Evolutionary conservation across 2,329 filamentous ascomycete species (phyloP), one percentile per base, ranked within the genome.

Genomic region (Arthrobotrys sinensis): DNA sequence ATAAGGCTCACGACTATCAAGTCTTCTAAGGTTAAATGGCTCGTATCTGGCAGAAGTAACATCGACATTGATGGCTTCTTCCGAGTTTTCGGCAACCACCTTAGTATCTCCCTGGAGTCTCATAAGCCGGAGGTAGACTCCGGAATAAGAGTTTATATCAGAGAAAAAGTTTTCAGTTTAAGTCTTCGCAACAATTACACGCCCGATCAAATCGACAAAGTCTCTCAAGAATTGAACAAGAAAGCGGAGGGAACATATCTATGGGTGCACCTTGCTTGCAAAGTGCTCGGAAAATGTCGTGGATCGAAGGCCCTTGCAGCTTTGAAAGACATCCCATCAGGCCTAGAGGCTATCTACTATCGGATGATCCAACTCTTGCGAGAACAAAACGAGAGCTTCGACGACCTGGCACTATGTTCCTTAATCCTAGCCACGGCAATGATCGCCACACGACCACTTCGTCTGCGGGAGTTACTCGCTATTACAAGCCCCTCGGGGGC

Each of bases 51-150:
- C n/a, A 21, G 48, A 19, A 24, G 21, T 10, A 19, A 53, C 21
- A 21, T 53, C 21, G 48, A 53, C 6, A 32, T 53, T 6, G 48
- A 53, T 53, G 19, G 48, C 14, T 53, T 53, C 19, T 53, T 53
- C 28, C 48, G 48, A 53, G 12, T 11, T 28, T 53, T 53, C 19
- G 48, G 28, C 48, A 28, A 53, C 12, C n/a, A 21, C 21, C 12
- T 14, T 53, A 53, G 12, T 7, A 53, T 53, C n/a, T 24, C 11
- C 21, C 1, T 53, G 48, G 48, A 53, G 48, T 32, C 21, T 6
- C 48, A 53, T 53, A 32, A 21, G 21, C 48, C 19, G 6, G 48
- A 53, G 19, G 11, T 53, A 19, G n/a, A 32, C 21, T 32, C 28
- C 12, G 48, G 48, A 14, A 24, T 53, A 53, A 6, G 5, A 24